Conservation (phyloP, 192 early-diverging fungal genomes). For the Entophlyctis luteolus region DNA sequence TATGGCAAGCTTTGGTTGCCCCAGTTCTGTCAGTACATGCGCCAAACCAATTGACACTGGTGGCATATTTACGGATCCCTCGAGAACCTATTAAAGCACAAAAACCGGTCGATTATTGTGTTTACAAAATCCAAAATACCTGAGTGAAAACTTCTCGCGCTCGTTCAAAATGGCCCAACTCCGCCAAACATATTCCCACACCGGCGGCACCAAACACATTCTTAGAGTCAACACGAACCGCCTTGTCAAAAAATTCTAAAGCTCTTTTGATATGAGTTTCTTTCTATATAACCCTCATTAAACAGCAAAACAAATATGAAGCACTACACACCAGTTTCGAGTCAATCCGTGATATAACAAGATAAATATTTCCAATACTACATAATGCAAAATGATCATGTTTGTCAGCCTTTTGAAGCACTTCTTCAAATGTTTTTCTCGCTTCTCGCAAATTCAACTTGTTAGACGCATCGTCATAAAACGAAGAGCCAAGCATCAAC, state of each 20-base stretch:
- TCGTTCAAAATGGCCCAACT: constrained; percentile 54
- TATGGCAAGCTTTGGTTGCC: constrained; percentile 71
- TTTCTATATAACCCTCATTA: constrained; percentile 2
- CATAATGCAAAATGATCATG: constrained; percentile 76
- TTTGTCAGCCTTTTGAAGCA: constrained; percentile 71
- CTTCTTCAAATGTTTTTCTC: constrained; percentile 71
- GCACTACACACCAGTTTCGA: constrained; percentile 13
- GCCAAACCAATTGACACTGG: constrained; percentile 68
- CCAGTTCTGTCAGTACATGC: constrained; percentile 69
- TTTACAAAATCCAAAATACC: constrained; percentile 18
- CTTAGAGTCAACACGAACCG: constrained; percentile 49
- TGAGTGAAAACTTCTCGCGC: constrained; percentile 67
- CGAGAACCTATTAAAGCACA: constrained; percentile 44
- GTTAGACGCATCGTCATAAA: constrained; percentile 47
- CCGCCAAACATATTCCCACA: constrained; percentile 77
- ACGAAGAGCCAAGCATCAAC: constrained; percentile 70
- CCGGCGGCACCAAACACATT: constrained; percentile 83
- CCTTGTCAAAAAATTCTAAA: constrained; percentile 74
- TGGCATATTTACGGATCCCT: constrained; percentile 48
- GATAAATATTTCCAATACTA: constrained; percentile 76
- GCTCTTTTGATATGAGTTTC: constrained; percentile 29
- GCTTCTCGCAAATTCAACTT: constrained; percentile 54
- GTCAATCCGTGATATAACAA: constrained; percentile 56
- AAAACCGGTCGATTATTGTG: not conserved
- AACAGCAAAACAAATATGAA: not conserved